These are phyloP conservation scores for Podosphaera fusca DNA, from an alignment of 2,329 filamentous ascomycete genomes.

Conservation along the genomic window DNA sequence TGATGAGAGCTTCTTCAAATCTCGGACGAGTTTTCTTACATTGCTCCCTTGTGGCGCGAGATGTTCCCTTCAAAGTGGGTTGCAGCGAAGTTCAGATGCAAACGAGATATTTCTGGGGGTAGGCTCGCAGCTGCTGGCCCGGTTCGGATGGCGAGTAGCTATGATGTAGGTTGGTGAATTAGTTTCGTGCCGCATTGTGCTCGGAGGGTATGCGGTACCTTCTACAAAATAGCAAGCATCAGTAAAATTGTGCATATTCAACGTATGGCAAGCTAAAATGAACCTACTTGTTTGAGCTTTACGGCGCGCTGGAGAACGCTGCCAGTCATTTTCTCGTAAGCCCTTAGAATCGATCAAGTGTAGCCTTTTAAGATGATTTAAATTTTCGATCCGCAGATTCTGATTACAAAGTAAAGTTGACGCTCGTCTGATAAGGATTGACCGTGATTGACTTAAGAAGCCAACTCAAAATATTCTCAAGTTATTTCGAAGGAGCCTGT, in stretches of 20 bases:
- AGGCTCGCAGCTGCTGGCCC: constrained; percentile 69
- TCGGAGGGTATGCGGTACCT: not conserved
- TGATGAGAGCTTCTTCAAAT: not conserved
- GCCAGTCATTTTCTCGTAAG: not conserved
- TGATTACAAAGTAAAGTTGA: too few species aligned
- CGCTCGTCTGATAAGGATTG: too few species aligned
- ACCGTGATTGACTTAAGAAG: too few species aligned
- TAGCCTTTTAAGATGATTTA: too few species aligned
- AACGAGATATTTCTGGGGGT: constrained; percentile 49
- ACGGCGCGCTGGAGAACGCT: not conserved
- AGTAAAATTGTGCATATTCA: not conserved
- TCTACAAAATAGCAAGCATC: not conserved
- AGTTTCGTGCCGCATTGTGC: not conserved
- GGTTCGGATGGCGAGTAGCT: constrained; percentile 54
- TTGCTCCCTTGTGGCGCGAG: not conserved
- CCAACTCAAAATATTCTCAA: too few species aligned
- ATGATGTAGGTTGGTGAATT: constrained; percentile 3
- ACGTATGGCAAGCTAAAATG: not conserved
- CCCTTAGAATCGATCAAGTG: too few species aligned
- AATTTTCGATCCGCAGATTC: too few species aligned
- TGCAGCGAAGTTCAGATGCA: constrained; percentile 50
- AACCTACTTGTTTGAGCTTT: not conserved
- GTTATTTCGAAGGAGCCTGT: too few species aligned
- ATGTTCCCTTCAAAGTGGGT: constrained; percentile 38
- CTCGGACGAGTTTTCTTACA: constrained; percentile 20